Percentiles rank a stretch among this genome's conserved stretches.
These are phyloP conservation scores for Leccinellum rugosiceps DNA, from an alignment of 768 basidiomycete genomes.

Conservation along the genomic window DNA sequence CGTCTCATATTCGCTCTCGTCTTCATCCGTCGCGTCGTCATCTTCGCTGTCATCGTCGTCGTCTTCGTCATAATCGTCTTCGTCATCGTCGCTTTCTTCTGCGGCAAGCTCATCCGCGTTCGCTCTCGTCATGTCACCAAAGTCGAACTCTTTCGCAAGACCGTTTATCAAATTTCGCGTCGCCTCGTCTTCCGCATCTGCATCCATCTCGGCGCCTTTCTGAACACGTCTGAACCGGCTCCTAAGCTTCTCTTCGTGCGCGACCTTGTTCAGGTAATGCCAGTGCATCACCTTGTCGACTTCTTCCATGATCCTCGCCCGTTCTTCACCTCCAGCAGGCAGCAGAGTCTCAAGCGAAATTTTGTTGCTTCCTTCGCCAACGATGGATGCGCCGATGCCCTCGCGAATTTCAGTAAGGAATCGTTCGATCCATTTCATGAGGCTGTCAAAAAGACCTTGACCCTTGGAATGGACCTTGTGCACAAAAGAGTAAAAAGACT, in stretches of 20 bases:
- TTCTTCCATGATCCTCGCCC: slow-evolving; percentile 75
- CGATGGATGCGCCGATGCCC: slow-evolving; percentile 57
- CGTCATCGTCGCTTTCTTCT: slow-evolving; percentile 57
- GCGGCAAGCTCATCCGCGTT: slow-evolving; percentile 81
- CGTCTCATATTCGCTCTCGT: slow-evolving; percentile 38
- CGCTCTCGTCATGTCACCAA: slow-evolving; percentile 74
- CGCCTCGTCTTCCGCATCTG: slow-evolving; percentile 76
- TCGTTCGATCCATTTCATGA: slow-evolving; percentile 97
- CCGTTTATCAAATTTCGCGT: slow-evolving; percentile 75
- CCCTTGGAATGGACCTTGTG: slow-evolving; percentile 99
- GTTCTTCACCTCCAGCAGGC: slow-evolving; percentile 76
- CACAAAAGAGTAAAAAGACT: slow-evolving; percentile 93
- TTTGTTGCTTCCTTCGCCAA: slow-evolving; percentile 12
- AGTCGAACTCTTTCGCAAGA: slow-evolving; percentile 76
- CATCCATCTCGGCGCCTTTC: slow-evolving; percentile 40
- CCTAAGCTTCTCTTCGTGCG: slow-evolving; percentile 90
- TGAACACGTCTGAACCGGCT: slow-evolving; percentile 71
- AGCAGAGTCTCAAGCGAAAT: slow-evolving; percentile 88
- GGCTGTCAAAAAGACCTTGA: slow-evolving; percentile 84
- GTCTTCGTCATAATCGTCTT: slow-evolving; percentile 36
- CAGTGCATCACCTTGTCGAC: slow-evolving; percentile 88
- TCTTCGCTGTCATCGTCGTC: slow-evolving; percentile 40
- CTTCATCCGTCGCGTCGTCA: slow-evolving; percentile 38
- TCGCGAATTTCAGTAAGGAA: slow-evolving; percentile 90
- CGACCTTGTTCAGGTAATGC: slow-evolving; percentile 91